phyloP scores from a whole-genome alignment of 148 eudicot species.

The Rhododendron henanense region DNA sequence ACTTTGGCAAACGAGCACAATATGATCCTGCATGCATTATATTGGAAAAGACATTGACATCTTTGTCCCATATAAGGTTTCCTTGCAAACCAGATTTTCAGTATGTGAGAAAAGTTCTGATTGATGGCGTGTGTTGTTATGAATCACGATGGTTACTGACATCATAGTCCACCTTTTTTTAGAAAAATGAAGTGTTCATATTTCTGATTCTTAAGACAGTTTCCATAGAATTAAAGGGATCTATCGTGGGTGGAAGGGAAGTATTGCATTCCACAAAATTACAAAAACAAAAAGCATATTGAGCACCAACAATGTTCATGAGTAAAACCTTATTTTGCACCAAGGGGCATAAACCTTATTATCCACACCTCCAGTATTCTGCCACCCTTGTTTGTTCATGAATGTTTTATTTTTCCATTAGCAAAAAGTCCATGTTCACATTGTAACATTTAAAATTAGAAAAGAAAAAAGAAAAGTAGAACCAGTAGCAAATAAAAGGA shows the following conservation, averaged over 20 bases:
- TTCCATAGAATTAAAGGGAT: background rate
- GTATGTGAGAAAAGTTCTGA: background rate
- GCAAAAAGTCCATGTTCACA: background rate
- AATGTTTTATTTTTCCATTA: background rate
- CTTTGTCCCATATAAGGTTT: background rate
- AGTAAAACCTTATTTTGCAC: background rate
- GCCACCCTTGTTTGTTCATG: background rate
- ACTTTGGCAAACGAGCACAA: background rate
- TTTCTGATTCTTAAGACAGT: background rate
- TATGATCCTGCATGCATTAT: background rate
- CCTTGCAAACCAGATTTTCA: constrained; percentile 2
- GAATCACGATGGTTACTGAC: background rate
- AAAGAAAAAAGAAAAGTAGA: background rate
- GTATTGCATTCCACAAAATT: background rate
- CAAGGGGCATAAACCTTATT: background rate
- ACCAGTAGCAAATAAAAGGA: constrained; percentile 2
- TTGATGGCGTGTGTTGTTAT: background rate
- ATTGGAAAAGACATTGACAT: background rate
- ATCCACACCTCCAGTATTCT: background rate
- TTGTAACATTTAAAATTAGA: background rate
- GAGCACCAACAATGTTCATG: background rate
- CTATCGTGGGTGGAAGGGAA: background rate
- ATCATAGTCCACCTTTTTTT: background rate
- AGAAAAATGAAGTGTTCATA: background rate
- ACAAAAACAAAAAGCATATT: background rate